Evolutionary conservation across 1,284 basidiomycete species (phyloP), one percentile per base, ranked within the genome.

Genomic region (Apiotrichum veenhuisii): DNA sequence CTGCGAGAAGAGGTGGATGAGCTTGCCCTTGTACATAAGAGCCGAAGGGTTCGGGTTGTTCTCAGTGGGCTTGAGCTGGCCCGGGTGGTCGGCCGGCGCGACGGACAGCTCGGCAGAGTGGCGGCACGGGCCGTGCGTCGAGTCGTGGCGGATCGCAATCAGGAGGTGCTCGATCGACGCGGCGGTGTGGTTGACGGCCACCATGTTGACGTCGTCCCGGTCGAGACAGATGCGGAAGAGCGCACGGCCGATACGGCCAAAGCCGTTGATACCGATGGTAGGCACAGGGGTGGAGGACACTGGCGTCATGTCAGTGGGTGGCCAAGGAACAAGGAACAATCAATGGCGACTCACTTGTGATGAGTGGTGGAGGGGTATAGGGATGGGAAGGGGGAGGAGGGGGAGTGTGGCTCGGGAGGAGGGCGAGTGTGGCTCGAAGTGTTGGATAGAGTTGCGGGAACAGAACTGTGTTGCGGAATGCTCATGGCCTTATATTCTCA

Each of bases 131-230:
- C 77, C 77, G 58, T 79, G 77, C 17, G 77, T 79, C 34, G 75
- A 76, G 64, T 79, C 77, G 62, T 74, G 72, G 42, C 64, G 69
- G 57, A 76, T 75, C 11, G 72, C 72, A 20, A 63, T 66, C 50
- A 77, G 64, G 37, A 75, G 72, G 56, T 76, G 67, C 48, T 75
- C 74, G 38, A 72, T 53, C 5, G 70, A 70, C 10, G 73, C 69
- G 2, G 75, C 76, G 2, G 77, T 78, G 64, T 78, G 77, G 59
- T 79, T 79, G 61, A 79, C 71, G 15, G 76, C 76, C 12, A 76
- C 75, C 49, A 78, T 55, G 27, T 52, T 45, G 34, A 73, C 54
- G 56, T 74, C 71, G 40, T 61, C 52, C 11, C 75, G 73, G 43
- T 38, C 54, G 17, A 68, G 61, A 45, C 61, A 54, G 43, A 62